A percentile compares a stretch with the other conserved stretches of the same genome.
These are phyloP conservation scores for Clarkia xantiana DNA, from an alignment of 345 rosid species.

Conservation along the genomic window DNA sequence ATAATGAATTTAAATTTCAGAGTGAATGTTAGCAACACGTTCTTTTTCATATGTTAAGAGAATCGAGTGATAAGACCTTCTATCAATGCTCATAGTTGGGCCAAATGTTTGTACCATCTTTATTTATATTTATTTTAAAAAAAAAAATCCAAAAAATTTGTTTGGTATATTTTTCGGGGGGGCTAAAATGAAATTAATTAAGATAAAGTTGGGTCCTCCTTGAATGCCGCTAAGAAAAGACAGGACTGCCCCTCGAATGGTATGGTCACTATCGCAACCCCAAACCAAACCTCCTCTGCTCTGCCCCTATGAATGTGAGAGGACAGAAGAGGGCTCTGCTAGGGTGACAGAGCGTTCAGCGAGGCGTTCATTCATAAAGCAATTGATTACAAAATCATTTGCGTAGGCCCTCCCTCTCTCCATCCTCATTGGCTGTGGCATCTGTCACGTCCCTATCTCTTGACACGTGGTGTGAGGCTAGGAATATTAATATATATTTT, in stretches of 20 bases:
- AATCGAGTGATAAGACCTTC: too few relatives aligned
- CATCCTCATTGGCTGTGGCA: not conserved
- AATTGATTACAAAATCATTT: conserved; percentile 53
- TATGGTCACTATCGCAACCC: conserved; percentile 26
- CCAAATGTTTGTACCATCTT: too few relatives aligned
- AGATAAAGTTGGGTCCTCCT: conserved; percentile 16
- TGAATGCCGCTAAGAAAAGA: conserved; percentile 29
- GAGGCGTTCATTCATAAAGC: conserved; percentile 60
- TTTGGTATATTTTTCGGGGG: too few relatives aligned
- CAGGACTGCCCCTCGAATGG: conserved; percentile 25
- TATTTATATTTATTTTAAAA: too few relatives aligned
- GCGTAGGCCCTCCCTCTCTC: too few relatives aligned
- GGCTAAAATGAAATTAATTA: too few relatives aligned
- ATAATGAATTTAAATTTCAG: too few relatives aligned
- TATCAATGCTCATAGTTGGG: too few relatives aligned
- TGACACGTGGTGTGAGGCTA: conserved; percentile 33
- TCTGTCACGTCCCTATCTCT: conserved; percentile 5
- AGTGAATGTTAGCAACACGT: too few relatives aligned
- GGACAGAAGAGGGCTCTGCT: conserved; percentile 22
- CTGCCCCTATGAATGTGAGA: conserved; percentile 8
- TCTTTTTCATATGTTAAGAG: too few relatives aligned
- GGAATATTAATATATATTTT: not conserved
- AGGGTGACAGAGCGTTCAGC: conserved; percentile 33
- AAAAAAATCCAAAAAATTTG: too few relatives aligned
- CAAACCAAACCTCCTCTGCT: not conserved